Evolutionary conservation across 2,329 filamentous ascomycete species (phyloP), one percentile per base, ranked within the genome.

Genomic region (Aureobasidium vineae): DNA sequence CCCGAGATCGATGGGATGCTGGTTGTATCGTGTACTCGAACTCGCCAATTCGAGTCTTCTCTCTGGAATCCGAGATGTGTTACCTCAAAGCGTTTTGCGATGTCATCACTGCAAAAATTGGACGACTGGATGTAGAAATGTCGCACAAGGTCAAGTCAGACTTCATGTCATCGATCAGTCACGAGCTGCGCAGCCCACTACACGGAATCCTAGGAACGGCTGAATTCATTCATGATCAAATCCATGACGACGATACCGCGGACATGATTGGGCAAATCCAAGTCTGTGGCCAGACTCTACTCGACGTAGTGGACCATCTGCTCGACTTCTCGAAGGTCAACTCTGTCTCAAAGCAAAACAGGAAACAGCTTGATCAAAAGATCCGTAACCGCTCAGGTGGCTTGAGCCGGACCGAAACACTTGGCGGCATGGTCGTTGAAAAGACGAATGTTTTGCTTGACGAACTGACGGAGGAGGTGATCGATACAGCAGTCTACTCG

Each of bases 161-260:
- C 15, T 83, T 85, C 50, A 79, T 85, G 19, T 79, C 80, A 0
- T 81, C 79, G 0, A 81, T 85, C 31, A 81, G 78, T 33, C 83
- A 85, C 69, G 83, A 85, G 68, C 74, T 85, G 8, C 75, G 82
- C 5, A 79, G 73, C 41, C 83, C 78, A 26, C 73, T 80, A 43
- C 83, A 81, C 63, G 82, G 79, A 38, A 79, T 80, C 45, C 74
- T 81, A 11, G 82, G 81, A 1, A 81, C 79, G 28, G 75, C 79
- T 2, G 82, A 84, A 67, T 77, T 83, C 11, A 68, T 84, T 4
- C 74, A 77, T 2, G 79, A 79, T 6, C 81, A 78, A 3, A 69
- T 71, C n/a, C 74, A 73, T 28, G 75, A 75, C 74, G 81, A 60
- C 69, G 71, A 67, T 77, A 74, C 54, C 75, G 81, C 59, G 5